Evolutionary conservation across 106 monocot species (phyloP), one percentile per base, ranked within the genome.

Genomic region (Ottelia alismoides): DNA sequence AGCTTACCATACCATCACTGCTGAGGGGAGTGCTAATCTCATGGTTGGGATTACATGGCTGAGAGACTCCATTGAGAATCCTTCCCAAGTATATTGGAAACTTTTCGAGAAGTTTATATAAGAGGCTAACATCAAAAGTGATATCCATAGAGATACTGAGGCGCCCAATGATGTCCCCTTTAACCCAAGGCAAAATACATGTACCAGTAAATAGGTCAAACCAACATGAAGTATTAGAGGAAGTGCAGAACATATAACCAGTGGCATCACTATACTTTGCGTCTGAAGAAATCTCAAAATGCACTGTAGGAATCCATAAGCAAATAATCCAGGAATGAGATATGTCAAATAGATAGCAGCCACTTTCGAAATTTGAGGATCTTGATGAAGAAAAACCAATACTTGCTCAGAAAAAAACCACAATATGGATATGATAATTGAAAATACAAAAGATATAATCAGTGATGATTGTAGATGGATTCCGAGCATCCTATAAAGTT

Each of bases 1-100:
- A n/a, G 61, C 84, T 68, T 53, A 93, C 87, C 87, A 87, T 43
- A 93, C 80, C 92, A 93, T 93, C 7, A 93, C 25, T 17, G 92
- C 87, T 2, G 92, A 87, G 25, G 92, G 87, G 22, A 73, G 11
- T 25, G 92, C 92, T 31, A 93, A 48, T 60, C 62, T 87, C 70
- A 87, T 14, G 62, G 51, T 70, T 1, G 83, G 80, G 12, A 82
- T 14, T 10, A 93, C 72, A 70, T 75, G 57, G 18, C 50, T 31
- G 21, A 93, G 78, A 19, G 77, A 27, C 30, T 93, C 92, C 35
- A 48, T 40, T 2, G 87, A 75, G 20, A 80, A 17, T 17, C 92
- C 92, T 3, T 75, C 52, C 92, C 83, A 87, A 20, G 92, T 93
- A 12, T 61, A 9, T 2, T 27, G 30, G 47, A 87, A 93, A 14